These are phyloP conservation scores for Spergularia bocconei DNA, from an alignment of 148 eudicot genomes.

Conservation along the genomic window DNA sequence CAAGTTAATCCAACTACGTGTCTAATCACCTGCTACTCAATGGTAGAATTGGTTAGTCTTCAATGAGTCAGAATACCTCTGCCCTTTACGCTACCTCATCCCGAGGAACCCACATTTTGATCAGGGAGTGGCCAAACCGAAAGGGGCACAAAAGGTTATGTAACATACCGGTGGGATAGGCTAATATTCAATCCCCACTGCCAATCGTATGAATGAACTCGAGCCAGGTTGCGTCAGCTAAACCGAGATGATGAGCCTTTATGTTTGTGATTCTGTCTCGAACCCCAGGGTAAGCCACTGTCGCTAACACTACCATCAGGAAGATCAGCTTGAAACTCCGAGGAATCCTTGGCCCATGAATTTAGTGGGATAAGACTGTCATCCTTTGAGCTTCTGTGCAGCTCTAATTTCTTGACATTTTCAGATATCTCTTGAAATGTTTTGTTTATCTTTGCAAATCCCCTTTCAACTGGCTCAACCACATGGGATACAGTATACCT, in stretches of 20 bases:
- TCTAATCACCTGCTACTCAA: conserved; percentile 16
- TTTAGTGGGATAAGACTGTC: conserved; percentile 72
- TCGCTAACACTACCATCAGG: conserved; percentile 78
- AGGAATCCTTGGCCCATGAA: conserved; percentile 61
- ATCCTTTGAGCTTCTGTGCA: conserved; percentile 66
- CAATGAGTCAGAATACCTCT: conserved; percentile 14
- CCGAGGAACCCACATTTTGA: no score
- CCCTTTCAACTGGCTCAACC: conserved; percentile 97
- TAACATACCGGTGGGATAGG: neutral
- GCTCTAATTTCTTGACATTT: conserved; percentile 64
- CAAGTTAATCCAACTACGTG: conserved; percentile 17
- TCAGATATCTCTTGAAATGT: conserved; percentile 92
- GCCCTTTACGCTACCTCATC: conserved; percentile 8
- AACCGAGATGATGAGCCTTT: conserved; percentile 50
- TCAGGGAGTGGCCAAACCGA: neutral
- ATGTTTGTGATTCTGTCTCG: conserved; percentile 40
- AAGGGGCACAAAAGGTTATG: neutral
- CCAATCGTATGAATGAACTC: neutral
- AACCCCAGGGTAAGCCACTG: conserved; percentile 61
- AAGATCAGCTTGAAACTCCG: conserved; percentile 52
- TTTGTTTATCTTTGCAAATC: conserved; percentile 74
- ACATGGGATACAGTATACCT: conserved; percentile 93
- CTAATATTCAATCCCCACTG: neutral
- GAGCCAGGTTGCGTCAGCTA: conserved; percentile 7
- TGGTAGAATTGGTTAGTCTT: conserved; percentile 17